Evolutionary conservation across 306 rosid species (phyloP), one percentile per base, ranked within the genome.

Genomic region (Acmispon strigosus): DNA sequence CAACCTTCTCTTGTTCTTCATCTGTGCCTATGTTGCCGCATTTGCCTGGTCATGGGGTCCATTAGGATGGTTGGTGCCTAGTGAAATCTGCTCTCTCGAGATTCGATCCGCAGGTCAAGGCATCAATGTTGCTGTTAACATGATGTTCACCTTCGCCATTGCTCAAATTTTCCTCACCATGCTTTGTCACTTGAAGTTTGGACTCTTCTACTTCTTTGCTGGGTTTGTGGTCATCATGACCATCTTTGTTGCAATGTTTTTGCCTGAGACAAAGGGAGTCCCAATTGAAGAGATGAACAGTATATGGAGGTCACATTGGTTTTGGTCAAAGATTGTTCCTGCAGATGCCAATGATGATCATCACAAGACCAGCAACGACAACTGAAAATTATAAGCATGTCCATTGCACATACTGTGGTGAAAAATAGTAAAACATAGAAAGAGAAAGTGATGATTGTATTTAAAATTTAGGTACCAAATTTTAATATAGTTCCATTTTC

Each of bases 1-100:
- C 0, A 18, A 83, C 52, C 3, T 79, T 7, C 64, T 85, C 7
- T 12, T 87, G 52, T 27, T 78, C 43, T 71, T 89, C 2, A 82
- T 89, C 2, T 87, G 96, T 16, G 18, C 57, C 5, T 89, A 80
- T 4, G 90, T 87, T 10, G 89, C 90, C 1, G 89, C 86, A 15
- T 89, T 58, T 41, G 92, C 89, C 0, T 87, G 96, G 96, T 89
- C 92, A 2, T 89, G 89, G 89, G 90, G 92, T 3, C 92, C 90
- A 8, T 20, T 89, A n/a, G 92, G 89, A 1, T 89, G 90, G 96
- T 61, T 85, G 45, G 81, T 89, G 8, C 92, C 96, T 0, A 83
- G 88, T 65, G 96, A 89, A 59, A 80, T 89, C 1, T 86, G 89
- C 61, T 84, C 92, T 4, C 53, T 86, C 2, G 90, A 87, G 58